A percentile compares a stretch with the other conserved stretches of the same genome.
These are phyloP conservation scores for Suillus subluteus DNA, from an alignment of 768 basidiomycete species.

Conservation along the genomic window DNA sequence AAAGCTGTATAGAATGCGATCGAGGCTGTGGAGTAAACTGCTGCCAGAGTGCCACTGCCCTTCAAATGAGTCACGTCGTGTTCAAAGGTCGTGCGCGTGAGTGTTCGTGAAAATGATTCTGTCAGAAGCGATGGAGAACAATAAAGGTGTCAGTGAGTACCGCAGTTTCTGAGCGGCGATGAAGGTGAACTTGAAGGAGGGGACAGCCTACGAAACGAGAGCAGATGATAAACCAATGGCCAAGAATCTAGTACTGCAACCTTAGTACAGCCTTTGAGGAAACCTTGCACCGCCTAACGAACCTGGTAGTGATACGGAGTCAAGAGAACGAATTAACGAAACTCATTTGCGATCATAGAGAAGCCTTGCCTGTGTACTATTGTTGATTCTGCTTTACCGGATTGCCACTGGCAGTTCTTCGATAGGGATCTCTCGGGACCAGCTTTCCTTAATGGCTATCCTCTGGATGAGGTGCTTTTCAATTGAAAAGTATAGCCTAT, in stretches of 20 bases:
- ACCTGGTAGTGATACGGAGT: constrained; percentile 15
- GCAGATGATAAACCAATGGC: neutral
- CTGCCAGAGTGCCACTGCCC: constrained; percentile 1
- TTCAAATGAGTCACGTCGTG: constrained; percentile 17
- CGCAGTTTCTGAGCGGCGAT: constrained; percentile 13
- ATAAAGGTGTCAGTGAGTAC: constrained; percentile 12
- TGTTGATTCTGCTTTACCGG: constrained; percentile 30
- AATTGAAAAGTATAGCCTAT: constrained; percentile 18
- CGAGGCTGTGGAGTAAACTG: constrained; percentile 6
- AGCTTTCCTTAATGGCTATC: constrained; percentile 31
- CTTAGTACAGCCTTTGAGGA: constrained; percentile 10
- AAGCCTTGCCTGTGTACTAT: constrained; percentile 30
- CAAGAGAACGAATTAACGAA: constrained; percentile 24
- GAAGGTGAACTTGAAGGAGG: constrained; percentile 7
- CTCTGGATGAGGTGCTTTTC: constrained; percentile 30
- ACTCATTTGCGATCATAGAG: constrained; percentile 16
- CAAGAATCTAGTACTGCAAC: neutral
- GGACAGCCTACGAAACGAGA: constrained; percentile 17
- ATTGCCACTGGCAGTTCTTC: constrained; percentile 17
- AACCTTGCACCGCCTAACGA: constrained; percentile 24
- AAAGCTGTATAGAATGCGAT: constrained; percentile 2
- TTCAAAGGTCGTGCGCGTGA: constrained; percentile 24
- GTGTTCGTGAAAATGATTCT: constrained; percentile 25
- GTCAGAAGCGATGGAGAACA: constrained; percentile 10
- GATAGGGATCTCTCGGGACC: constrained; percentile 29